Evolutionary conservation across 768 basidiomycete genomes (phyloP), one percentile per base, ranked within the genome.

Genomic region (Cubamyces sp.): DNA sequence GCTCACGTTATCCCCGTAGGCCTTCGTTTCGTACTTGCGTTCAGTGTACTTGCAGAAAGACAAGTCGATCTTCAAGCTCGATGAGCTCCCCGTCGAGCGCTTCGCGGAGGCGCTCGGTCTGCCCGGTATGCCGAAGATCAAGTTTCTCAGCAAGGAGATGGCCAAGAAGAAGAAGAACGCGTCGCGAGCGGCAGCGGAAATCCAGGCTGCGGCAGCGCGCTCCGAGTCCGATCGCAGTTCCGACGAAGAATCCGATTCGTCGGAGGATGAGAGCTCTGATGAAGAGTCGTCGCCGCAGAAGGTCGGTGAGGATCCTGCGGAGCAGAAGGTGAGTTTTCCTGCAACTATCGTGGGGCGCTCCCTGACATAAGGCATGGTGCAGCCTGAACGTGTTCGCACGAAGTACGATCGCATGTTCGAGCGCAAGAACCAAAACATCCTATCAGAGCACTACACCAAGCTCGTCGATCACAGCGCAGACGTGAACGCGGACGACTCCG

Each of bases 401-500:
- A 98, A 96, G 76, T 97, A 98, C 74, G 96, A 98, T 74, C 86
- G 93, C 54, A 98, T 99, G 95, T 98, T 98, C 72, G 91, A 92
- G 70, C 86, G 96, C 59, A 96, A 93, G 74, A 98, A 97, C 72
- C 96, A 97, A 73, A 89, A 87, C 65, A 88, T 98, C 51, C 82
- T 98, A 34, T 94, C 95, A 0, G 85, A 87, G 62, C 95, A 97
- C 74, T 98, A 97, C 77, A 82, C 79, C 60, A 94, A 92, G 70
- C 87, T 99, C 41, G 79, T 98, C 62, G 91, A 92, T 63, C 88
- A 88, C 66, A 79, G 78, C 43, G 77, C 75, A 9, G 78, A 74
- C 14, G 83, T 74, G 15, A 76, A 79, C 34, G 83, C 74, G 15
- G 76, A 79, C 39, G 81, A 75, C 40, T 72, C 68, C 9, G 80